A percentile compares a stretch with the other conserved stretches of the same genome.
Evolutionary conservation across 1,284 basidiomycete genomes (phyloP).

Genomic region (Fistulinella cinereoalba): DNA sequence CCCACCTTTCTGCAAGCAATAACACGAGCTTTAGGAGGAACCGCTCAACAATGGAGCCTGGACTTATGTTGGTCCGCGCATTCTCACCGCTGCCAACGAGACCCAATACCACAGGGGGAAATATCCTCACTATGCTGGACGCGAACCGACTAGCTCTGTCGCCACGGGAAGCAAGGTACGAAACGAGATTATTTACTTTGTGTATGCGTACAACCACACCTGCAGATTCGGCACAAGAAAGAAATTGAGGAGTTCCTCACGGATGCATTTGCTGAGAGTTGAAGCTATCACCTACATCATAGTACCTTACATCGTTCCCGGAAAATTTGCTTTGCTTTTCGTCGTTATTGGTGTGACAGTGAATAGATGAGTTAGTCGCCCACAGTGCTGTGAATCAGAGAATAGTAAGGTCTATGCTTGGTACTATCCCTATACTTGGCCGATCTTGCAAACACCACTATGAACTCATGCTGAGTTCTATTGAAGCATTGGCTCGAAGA

Average conservation of each 20-base stretch:
- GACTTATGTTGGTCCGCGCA: slow-evolving; percentile 89
- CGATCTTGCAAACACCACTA: too few species aligned
- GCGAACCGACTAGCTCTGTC: slow-evolving; percentile 85
- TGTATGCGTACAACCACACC: background rate
- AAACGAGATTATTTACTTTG: background rate
- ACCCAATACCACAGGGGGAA: slow-evolving; percentile 91
- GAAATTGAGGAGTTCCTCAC: slow-evolving; percentile 76
- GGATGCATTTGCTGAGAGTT: slow-evolving; percentile 46
- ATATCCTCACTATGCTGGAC: slow-evolving; percentile 82
- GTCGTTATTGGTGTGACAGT: background rate
- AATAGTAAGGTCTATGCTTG: too few species aligned
- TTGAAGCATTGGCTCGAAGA: background rate
- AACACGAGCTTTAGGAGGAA: slow-evolving; percentile 55
- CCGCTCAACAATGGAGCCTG: slow-evolving; percentile 93
- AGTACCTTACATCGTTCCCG: background rate
- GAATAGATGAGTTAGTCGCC: slow-evolving; percentile 12
- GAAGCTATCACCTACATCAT: too few species aligned
- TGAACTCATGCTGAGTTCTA: too few species aligned
- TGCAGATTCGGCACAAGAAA: slow-evolving; percentile 75
- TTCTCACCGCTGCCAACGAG: slow-evolving; percentile 79
- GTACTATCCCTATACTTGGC: too few species aligned
- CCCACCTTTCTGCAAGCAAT: background rate
- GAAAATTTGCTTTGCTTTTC: background rate
- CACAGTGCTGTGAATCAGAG: background rate
- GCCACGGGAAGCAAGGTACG: slow-evolving; percentile 86